phyloP scores from a whole-genome alignment of 768 basidiomycete species.

The Lentinula detonsa region DNA sequence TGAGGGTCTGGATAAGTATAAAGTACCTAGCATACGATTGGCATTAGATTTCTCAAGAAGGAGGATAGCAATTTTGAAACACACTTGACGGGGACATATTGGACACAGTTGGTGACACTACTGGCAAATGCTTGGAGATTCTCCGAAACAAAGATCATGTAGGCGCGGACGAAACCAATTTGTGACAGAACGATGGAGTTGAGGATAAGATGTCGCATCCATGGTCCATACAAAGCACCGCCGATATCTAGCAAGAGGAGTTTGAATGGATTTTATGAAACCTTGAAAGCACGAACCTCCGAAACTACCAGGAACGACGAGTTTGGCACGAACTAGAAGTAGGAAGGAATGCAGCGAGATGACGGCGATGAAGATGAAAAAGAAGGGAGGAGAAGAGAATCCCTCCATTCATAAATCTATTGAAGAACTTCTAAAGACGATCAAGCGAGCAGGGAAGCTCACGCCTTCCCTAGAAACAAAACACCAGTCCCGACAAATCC shows the following conservation, averaged over 20 bases:
- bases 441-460: conserved; percentile 7
- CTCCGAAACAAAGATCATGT: conserved; percentile 94
- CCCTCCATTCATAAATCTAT: conserved; percentile 92
- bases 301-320: conserved; percentile 87
- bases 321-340: conserved; percentile 81
- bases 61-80: not conserved
- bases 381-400: conserved; percentile 80
- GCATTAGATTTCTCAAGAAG: not conserved
- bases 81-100: conserved; percentile 7
- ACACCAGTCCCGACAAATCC: conserved; percentile 95
- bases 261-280: too few species aligned
- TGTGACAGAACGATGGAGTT: conserved; percentile 85
- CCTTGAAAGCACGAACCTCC: conserved; percentile 54
- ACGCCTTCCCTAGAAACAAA: conserved; percentile 93
- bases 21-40: conserved; percentile 29
- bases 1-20: conserved; percentile 73
- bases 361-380: conserved; percentile 70
- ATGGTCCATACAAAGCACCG: conserved; percentile 83
- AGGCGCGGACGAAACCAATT: conserved; percentile 83
- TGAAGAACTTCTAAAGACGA: not conserved
- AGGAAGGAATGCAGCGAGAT: conserved; percentile 94
- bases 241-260: conserved; percentile 67
- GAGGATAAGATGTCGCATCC: conserved; percentile 90
- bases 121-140: conserved; percentile 55
- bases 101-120: not conserved